phyloP scores from a whole-genome alignment of 2,329 filamentous ascomycete species.

The Fusarium anguioides region DNA sequence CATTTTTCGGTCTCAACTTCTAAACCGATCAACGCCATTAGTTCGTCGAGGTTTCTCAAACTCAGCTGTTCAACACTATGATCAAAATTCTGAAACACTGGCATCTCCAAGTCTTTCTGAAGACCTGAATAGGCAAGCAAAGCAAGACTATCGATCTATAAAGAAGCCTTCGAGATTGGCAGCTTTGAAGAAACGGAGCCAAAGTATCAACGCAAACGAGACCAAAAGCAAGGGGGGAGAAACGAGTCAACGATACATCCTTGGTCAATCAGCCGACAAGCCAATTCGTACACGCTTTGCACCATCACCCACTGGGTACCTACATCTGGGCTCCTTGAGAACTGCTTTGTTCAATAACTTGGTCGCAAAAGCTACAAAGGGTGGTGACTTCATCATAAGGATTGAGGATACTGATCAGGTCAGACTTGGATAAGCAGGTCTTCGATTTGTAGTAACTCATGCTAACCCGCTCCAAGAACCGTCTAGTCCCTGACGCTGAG shows the following conservation, averaged over 20 bases:
- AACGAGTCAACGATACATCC: conserved; percentile 43
- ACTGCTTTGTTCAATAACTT: conserved; percentile 97
- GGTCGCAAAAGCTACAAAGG: conserved; percentile 81
- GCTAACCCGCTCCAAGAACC: conserved; percentile 65
- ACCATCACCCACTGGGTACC: conserved; percentile 91
- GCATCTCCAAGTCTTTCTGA: background rate
- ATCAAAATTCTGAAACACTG: conserved; percentile 6
- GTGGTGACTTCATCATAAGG: conserved; percentile 88
- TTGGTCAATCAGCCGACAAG: conserved; percentile 64
- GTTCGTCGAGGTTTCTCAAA: conserved; percentile 24
- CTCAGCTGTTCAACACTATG: conserved; percentile 19
- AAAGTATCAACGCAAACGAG: background rate
- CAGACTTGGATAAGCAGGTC: conserved; percentile 39
- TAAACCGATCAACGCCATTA: background rate
- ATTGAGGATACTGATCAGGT: conserved; percentile 97
- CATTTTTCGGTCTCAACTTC: background rate
- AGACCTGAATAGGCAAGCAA: background rate
- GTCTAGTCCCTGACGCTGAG: conserved; percentile 84
- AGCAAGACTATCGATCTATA: background rate
- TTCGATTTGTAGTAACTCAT: background rate
- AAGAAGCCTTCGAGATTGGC: conserved; percentile 37
- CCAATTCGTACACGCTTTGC: conserved; percentile 78
- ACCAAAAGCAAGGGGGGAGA: conserved; percentile 1
- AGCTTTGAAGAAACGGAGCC: conserved; percentile 40
- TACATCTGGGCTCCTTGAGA: conserved; percentile 90